These are phyloP conservation scores for Calonectria crousiana DNA, from an alignment of 2,329 filamentous ascomycete genomes.

Conservation along the genomic window DNA sequence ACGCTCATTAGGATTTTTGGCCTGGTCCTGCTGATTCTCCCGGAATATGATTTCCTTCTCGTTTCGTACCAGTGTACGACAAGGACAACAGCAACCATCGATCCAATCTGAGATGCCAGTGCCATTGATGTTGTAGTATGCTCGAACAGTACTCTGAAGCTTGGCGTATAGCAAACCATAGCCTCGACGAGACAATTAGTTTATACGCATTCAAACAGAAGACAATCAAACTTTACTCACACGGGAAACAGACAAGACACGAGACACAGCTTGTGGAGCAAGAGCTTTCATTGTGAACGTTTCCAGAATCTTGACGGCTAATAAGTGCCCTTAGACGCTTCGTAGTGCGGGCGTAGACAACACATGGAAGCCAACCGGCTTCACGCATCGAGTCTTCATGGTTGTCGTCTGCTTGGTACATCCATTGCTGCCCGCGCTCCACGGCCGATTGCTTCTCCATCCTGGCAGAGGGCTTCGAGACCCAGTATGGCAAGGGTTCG, in stretches of 20 bases:
- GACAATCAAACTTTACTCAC: slow-evolving; percentile 34
- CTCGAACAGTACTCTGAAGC: slow-evolving; percentile 47
- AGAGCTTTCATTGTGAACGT: slow-evolving; percentile 28
- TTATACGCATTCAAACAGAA: slow-evolving; percentile 36
- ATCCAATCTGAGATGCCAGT: slow-evolving; percentile 35
- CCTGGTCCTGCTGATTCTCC: slow-evolving; percentile 33
- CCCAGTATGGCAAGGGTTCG: slow-evolving; percentile 23
- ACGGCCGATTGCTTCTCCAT: slow-evolving; percentile 37
- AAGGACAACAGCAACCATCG: slow-evolving; percentile 46
- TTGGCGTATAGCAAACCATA: slow-evolving; percentile 45
- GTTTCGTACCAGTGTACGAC: slow-evolving; percentile 41
- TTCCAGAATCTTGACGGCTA: slow-evolving; percentile 32
- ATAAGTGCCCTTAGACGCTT: slow-evolving; percentile 40
- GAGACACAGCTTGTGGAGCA: slow-evolving; percentile 41
- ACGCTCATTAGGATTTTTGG: slow-evolving; percentile 22
- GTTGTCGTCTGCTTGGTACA: slow-evolving; percentile 25
- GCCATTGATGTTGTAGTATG: slow-evolving; percentile 50
- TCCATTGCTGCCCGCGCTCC: slow-evolving; percentile 29
- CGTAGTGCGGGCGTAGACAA: slow-evolving; percentile 44
- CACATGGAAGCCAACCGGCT: slow-evolving; percentile 40
- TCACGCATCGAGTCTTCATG: slow-evolving; percentile 22
- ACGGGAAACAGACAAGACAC: slow-evolving; percentile 42
- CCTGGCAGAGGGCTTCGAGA: slow-evolving; percentile 16
- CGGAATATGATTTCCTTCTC: slow-evolving; percentile 50
- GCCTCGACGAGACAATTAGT: slow-evolving; percentile 38